A percentile compares a stretch with the other conserved stretches of the same genome.
Conservation (phyloP, 805 yeast genomes). For the Zygotorulaspora danielsina region DNA sequence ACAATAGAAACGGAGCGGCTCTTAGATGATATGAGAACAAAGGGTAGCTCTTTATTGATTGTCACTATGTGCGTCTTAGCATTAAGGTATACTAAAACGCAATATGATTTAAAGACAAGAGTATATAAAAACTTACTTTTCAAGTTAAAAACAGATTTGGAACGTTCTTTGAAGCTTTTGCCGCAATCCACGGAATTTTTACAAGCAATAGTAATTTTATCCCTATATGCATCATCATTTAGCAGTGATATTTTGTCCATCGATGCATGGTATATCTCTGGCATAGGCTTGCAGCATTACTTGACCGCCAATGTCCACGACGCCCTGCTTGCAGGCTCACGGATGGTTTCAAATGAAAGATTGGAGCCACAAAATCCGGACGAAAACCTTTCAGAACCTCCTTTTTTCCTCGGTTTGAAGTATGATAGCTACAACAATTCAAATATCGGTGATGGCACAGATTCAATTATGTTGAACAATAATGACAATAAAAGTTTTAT, state of each 20-base stretch:
- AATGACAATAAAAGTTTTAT: slow-evolving; percentile 52
- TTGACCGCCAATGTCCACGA: slow-evolving; percentile 44
- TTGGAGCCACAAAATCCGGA: background rate
- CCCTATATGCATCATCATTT: slow-evolving; percentile 61
- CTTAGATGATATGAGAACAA: slow-evolving; percentile 43
- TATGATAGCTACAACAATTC: slow-evolving; percentile 25
- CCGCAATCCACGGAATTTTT: slow-evolving; percentile 55
- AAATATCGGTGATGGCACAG: slow-evolving; percentile 5
- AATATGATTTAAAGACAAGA: slow-evolving; percentile 36
- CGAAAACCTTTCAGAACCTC: background rate
- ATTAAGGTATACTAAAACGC: slow-evolving; percentile 42
- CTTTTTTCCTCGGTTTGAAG: slow-evolving; percentile 16
- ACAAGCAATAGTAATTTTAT: slow-evolving; percentile 61
- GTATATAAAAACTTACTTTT: slow-evolving; percentile 43
- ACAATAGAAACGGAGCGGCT: slow-evolving; percentile 45
- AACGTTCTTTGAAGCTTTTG: slow-evolving; percentile 39
- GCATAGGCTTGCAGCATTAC: slow-evolving; percentile 60
- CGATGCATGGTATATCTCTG: slow-evolving; percentile 70
- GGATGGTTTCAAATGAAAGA: slow-evolving; percentile 4
- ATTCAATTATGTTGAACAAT: slow-evolving; percentile 28
- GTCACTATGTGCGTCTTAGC: slow-evolving; percentile 64
- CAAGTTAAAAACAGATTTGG: slow-evolving; percentile 49
- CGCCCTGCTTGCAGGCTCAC: slow-evolving; percentile 9
- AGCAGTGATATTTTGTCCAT: slow-evolving; percentile 49
- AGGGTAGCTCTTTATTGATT: slow-evolving; percentile 56